phyloP scores from a whole-genome alignment of 1,284 basidiomycete genomes.

The Prillingera fragicola region DNA sequence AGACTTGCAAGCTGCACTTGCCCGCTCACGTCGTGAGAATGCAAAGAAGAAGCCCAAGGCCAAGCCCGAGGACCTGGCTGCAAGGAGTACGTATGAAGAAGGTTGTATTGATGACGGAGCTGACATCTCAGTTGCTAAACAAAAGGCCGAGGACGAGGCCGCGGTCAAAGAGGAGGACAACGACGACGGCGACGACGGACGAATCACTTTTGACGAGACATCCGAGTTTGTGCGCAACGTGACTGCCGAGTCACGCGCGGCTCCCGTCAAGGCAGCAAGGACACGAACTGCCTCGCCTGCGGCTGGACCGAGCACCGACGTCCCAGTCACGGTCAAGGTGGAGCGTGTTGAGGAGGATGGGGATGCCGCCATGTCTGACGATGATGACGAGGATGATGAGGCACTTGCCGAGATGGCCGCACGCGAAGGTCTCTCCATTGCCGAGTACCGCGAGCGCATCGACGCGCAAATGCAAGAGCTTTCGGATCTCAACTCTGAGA shows the following conservation, averaged over 20 bases:
- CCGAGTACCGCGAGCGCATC: constrained; percentile 46
- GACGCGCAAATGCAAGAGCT: constrained; percentile 45
- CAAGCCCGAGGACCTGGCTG: constrained; percentile 78
- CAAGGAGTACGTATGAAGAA: constrained; percentile 57
- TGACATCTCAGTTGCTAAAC: constrained; percentile 58
- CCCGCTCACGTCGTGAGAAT: constrained; percentile 74
- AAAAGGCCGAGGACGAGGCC: constrained; percentile 50
- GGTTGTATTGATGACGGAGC: not conserved
- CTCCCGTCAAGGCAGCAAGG: constrained; percentile 41
- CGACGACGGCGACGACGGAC: constrained; percentile 58
- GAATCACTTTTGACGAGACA: constrained; percentile 90
- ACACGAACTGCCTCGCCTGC: constrained; percentile 22
- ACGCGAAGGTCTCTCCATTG: constrained; percentile 44
- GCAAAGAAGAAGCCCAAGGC: constrained; percentile 71
- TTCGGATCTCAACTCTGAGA: constrained; percentile 67
- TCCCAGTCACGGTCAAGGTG: constrained; percentile 51
- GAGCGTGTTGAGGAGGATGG: constrained; percentile 44
- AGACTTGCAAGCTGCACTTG: constrained; percentile 88
- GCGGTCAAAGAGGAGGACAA: constrained; percentile 54
- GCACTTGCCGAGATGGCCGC: constrained; percentile 47
- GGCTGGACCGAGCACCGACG: constrained; percentile 50
- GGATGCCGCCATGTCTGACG: constrained; percentile 58
- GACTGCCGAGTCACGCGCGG: constrained; percentile 49
- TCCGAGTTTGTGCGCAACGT: constrained; percentile 94
- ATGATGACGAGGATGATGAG: constrained; percentile 65